Conservation (phyloP, 2,329 filamentous ascomycete genomes). For the Alternaria novae-zelandiae region DNA sequence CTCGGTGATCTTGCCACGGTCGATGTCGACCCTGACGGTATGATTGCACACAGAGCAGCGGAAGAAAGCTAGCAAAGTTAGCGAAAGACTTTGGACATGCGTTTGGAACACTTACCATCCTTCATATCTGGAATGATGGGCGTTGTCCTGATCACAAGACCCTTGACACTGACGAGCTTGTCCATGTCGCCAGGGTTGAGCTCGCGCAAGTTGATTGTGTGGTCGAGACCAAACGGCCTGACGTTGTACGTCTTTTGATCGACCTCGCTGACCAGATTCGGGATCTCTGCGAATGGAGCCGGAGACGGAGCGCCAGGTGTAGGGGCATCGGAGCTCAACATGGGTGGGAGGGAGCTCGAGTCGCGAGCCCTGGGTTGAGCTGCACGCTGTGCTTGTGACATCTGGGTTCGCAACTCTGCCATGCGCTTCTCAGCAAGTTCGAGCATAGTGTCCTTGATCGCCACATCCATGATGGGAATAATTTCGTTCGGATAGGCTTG, state of each 20-base stretch:
- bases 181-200: slow-evolving; percentile 97
- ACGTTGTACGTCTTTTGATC: slow-evolving; percentile 82
- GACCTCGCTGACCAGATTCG: slow-evolving; percentile 78
- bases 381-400: slow-evolving; percentile 64
- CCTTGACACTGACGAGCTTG: slow-evolving; percentile 92
- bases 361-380: slow-evolving; percentile 51
- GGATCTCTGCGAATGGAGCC: slow-evolving; percentile 56
- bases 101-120: slow-evolving; percentile 59
- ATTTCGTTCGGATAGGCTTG: slow-evolving; percentile 96
- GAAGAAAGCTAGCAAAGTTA: slow-evolving; percentile 75
- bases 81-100: neutral
- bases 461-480: slow-evolving; percentile 94
- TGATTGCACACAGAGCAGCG: slow-evolving; percentile 92
- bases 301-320: slow-evolving; percentile 44
- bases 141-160: slow-evolving; percentile 92
- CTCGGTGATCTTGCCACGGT: slow-evolving; percentile 94
- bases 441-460: slow-evolving; percentile 90
- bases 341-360: slow-evolving; percentile 75
- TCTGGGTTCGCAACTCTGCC: slow-evolving; percentile 65
- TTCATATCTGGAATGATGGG: slow-evolving; percentile 99
- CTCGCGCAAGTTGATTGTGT: slow-evolving; percentile 88
- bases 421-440: slow-evolving; percentile 85
- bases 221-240: slow-evolving; percentile 85
- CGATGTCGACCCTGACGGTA: slow-evolving; percentile 86
- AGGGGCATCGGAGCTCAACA: slow-evolving; percentile 80